Evolutionary conservation across 2,329 filamentous ascomycete genomes (phyloP).

Genomic region (Fusarium ramigenum): DNA sequence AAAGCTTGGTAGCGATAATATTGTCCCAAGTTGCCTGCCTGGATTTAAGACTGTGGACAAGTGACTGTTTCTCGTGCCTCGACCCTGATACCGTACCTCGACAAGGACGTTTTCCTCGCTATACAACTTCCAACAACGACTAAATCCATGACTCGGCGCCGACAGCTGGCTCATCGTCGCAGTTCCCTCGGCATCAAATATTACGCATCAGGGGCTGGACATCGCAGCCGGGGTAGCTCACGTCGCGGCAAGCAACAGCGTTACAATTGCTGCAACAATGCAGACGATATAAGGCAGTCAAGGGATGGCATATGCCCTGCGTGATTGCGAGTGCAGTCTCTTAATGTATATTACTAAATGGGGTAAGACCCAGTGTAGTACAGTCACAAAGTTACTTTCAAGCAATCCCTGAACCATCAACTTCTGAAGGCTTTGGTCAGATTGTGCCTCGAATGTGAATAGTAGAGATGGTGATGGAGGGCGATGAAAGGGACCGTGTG

Average conservation of each 20-base stretch:
- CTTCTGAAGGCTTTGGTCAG: not conserved
- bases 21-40: not conserved
- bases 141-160: accelerated
- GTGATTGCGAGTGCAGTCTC: accelerated
- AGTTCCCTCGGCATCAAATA: accelerated
- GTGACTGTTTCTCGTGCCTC: not conserved
- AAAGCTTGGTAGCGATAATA: accelerated
- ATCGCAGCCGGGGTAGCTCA: not conserved
- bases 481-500: not conserved
- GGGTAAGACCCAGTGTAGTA: not conserved
- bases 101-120: accelerated
- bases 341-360: accelerated
- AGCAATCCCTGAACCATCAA: not conserved
- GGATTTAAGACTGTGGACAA: accelerated
- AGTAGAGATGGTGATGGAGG: accelerated
- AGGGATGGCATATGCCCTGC: accelerated
- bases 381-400: too few species aligned
- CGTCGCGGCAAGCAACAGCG: not conserved
- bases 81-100: accelerated
- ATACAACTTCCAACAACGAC: accelerated
- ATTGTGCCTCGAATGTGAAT: accelerated
- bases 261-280: too few species aligned
- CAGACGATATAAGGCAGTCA: not conserved
- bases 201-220: not conserved
- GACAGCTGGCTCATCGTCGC: accelerated